Evolutionary conservation across 2,329 filamentous ascomycete genomes (phyloP), one percentile per base, ranked within the genome.

Genomic region (Sordariomycetes sp.): DNA sequence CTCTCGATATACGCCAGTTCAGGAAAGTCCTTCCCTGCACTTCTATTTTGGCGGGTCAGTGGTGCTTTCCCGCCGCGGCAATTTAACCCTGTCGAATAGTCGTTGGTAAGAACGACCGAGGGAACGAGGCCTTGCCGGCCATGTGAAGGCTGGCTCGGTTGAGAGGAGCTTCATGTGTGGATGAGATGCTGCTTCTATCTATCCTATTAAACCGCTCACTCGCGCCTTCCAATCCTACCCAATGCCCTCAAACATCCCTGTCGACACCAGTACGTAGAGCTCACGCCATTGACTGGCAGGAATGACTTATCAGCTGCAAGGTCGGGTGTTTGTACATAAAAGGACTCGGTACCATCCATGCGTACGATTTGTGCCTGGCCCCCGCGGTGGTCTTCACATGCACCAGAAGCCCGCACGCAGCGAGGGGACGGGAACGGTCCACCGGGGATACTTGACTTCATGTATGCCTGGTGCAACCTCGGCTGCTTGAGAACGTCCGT

Each of bases 1-100:
- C 11, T 20, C 20, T 11, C 8, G 46, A 50, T 24, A 24, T n/a
- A 8, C 46, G 46, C 22, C 46, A 3, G 22, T 57, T 57, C 55
- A 57, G 55, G 55, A 46, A 57, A 25, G 46, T 53, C 53, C 53
- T 46, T 57, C 34, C 55, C 55, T 46, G 46, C 55, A 57, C 37
- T 37, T n/a, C n/a, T n/a, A n/a, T n/a, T n/a, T 22, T 57, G 55
- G 55, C 55, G 52, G 55, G 53, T 53, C 55, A 51, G 35, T 35
- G 37, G 40, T n/a, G 20, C 55, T 52, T 57, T 52, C 48, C 48
- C 46, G 55, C 46, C 55, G 53, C 55, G 55, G 55, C 55, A 57
- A 57, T 57, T 57, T 34, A 57, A 10, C 37, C 48, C 40, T 16
- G n/a, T 52, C n/a, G 46, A 22, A 40, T 52, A 53, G 18, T 32